A percentile compares a stretch with the other conserved stretches of the same genome.
Conservation (phyloP, 2,329 filamentous ascomycete species). For the Colletotrichum sp. region DNA sequence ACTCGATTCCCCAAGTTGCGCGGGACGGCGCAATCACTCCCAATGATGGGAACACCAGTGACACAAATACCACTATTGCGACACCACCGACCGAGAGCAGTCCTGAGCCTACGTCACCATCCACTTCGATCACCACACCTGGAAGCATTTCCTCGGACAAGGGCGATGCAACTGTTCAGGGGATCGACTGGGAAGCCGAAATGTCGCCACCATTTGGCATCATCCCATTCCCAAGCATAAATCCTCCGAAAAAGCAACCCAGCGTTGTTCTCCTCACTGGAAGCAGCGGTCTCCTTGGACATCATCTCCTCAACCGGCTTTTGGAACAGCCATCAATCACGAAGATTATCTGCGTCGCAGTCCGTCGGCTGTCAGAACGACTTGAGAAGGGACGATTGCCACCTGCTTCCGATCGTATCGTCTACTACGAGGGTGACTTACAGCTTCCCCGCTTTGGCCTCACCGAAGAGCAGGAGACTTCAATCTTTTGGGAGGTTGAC, state of each 20-base stretch:
- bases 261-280: neutral
- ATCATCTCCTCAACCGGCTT: neutral
- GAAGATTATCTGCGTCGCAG: neutral
- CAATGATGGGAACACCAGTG: neutral
- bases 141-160: neutral
- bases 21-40: neutral
- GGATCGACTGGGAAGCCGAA: constrained; percentile 22
- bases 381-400: neutral
- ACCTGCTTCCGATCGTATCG: neutral
- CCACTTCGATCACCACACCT: neutral
- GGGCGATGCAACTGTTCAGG: neutral
- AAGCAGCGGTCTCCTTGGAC: neutral
- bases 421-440: constrained; percentile 40
- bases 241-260: neutral
- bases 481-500: constrained; percentile 29
- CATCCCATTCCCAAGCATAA: neutral
- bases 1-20: neutral
- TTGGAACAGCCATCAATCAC: neutral
- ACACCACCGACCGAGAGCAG: neutral
- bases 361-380: neutral
- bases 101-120: neutral
- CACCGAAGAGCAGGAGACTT: constrained; percentile 11
- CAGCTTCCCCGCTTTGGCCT: constrained; percentile 41
- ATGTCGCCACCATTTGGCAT: neutral
- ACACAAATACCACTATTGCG: constrained; percentile 24